Evolutionary conservation across 2,329 filamentous ascomycete species (phyloP).

Genomic region (Cryphonectria parasitica): DNA sequence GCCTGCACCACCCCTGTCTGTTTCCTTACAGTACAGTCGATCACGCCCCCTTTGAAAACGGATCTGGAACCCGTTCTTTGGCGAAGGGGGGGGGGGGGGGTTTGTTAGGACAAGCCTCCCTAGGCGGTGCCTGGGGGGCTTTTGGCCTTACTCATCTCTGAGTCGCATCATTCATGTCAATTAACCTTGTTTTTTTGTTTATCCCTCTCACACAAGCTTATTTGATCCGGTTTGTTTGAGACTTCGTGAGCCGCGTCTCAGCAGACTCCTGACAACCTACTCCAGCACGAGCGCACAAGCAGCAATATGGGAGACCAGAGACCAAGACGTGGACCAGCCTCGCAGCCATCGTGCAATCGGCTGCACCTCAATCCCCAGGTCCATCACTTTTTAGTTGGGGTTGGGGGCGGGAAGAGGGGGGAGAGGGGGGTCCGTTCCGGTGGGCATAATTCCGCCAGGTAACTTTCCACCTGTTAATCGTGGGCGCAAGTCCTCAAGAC

Average conservation of each 20-base stretch:
- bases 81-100: neutral
- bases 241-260: slow-evolving; percentile 25
- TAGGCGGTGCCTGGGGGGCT: slow-evolving; percentile 3
- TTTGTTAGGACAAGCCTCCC: slow-evolving; percentile 13
- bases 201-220: slow-evolving; percentile 21
- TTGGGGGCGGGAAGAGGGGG: neutral
- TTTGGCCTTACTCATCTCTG: slow-evolving; percentile 3
- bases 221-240: slow-evolving; percentile 24
- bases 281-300: neutral
- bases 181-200: slow-evolving; percentile 41
- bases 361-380: neutral
- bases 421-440: neutral
- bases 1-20: slow-evolving; percentile 31
- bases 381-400: neutral
- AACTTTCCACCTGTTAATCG: neutral
- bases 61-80: slow-evolving; percentile 3
- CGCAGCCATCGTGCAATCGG: neutral
- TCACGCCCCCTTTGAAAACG: slow-evolving; percentile 34
- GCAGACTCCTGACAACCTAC: slow-evolving; percentile 13
- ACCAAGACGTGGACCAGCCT: slow-evolving; percentile 21
- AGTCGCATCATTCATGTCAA: slow-evolving; percentile 35
- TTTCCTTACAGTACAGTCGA: slow-evolving; percentile 35
- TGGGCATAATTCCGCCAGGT: neutral
- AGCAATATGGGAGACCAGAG: slow-evolving; percentile 12
- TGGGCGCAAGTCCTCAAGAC: neutral